Base-by-base conservation (phyloP, 2,329 filamentous ascomycete species). In the Beauveria bassiana region DNA sequence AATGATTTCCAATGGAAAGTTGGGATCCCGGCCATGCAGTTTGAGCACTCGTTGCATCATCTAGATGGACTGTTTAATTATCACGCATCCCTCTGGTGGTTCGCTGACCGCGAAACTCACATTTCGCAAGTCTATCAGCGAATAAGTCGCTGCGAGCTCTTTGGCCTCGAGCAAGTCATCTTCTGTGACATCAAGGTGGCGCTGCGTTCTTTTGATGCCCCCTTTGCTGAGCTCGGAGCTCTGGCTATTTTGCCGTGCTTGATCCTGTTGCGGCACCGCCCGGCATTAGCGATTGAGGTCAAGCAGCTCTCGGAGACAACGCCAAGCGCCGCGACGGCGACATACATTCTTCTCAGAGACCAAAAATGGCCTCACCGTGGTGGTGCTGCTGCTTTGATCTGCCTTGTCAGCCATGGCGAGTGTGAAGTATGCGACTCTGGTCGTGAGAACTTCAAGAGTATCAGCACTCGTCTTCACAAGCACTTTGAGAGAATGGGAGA, bases 81-180 rank as follows among this genome's bases (percentile, higher is more conserved):
- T 1, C 22, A 38, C 38, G 6, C 31, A 38, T 31, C n/a, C 8
- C 5, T 10, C 10, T 22, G 7, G 16, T n/a, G 4, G 31, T 34
- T 34, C 22, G 31, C 31, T 14, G 42, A 34, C n/a, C 16, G 31
- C 16, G n/a, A 14, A 14, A 58, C 68, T 50, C 65, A 72, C 71
- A n/a, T 65, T 64, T 54, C 67, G 68, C 34, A 72, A 72, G 45
- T 72, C 69, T 38, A 73, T 72, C 22, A 74, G 69, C 40, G 68
- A 72, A 61, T 74, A 70, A 49, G 59, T 72, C 22, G 66, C 68
- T 1, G 75, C 75, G 42, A 72, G 62, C 45, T 73, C 74, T 63
- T 70, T 77, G 38, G 76, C 77, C 63, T 79, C 74, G n/a, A 76
- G 69, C n/a, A 78, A 66, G 64, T 79, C 77, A 63, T 76, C 71